phyloP scores from a whole-genome alignment of 2,329 filamentous ascomycete genomes.

The Plenodomus biglobosus region DNA sequence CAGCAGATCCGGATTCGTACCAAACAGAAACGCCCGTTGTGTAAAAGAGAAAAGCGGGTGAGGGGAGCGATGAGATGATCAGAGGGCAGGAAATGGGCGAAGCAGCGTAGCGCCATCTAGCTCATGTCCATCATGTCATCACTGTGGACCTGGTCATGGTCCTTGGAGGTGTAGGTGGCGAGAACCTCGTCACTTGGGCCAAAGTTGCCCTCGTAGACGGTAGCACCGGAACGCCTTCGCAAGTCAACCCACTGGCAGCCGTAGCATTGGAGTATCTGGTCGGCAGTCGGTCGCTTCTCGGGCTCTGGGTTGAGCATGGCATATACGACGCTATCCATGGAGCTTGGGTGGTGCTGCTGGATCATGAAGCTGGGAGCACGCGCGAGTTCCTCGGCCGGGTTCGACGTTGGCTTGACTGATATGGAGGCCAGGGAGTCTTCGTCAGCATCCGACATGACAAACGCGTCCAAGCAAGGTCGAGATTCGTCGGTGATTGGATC shows the following conservation, averaged over 20 bases:
- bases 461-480: slow-evolving; percentile 24
- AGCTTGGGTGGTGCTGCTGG: slow-evolving; percentile 69
- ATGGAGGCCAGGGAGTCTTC: slow-evolving; percentile 46
- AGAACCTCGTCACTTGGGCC: slow-evolving; percentile 72
- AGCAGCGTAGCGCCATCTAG: slow-evolving; percentile 15
- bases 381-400: slow-evolving; percentile 56
- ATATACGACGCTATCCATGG: slow-evolving; percentile 79
- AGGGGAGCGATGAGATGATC: slow-evolving; percentile 1
- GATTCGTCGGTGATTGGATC: slow-evolving; percentile 30
- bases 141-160: slow-evolving; percentile 14
- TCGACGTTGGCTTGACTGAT: slow-evolving; percentile 25
- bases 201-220: slow-evolving; percentile 94
- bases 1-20: slow-evolving; percentile 11
- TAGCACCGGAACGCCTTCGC: slow-evolving; percentile 83
- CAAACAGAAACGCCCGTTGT: slow-evolving; percentile 4
- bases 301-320: slow-evolving; percentile 86
- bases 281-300: slow-evolving; percentile 68
- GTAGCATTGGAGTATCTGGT: slow-evolving; percentile 70
- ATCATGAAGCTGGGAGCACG: slow-evolving; percentile 86
- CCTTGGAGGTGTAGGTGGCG: slow-evolving; percentile 47
- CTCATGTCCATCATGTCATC: slow-evolving; percentile 64
- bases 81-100: not conserved
- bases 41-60: not conserved
- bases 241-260: slow-evolving; percentile 78
- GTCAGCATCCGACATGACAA: slow-evolving; percentile 38